Evolutionary conservation across 2,329 filamentous ascomycete genomes (phyloP), one percentile per base, ranked within the genome.

Genomic region (Trichoderma endophyticum): DNA sequence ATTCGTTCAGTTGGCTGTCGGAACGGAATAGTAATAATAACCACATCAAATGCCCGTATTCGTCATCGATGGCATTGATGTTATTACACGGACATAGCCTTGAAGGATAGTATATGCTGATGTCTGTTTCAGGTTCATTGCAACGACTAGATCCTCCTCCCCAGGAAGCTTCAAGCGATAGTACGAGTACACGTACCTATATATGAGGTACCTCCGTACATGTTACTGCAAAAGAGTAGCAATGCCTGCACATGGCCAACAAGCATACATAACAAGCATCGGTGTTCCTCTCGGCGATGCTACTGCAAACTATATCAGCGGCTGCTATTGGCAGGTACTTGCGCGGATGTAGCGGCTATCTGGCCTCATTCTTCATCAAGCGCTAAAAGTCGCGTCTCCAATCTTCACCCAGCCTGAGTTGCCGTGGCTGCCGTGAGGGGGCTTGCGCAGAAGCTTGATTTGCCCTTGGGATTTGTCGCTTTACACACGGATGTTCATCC

Each of bases 311-410:
- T 57, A 57, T 26, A 14, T 24, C 63, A 66, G 8, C 51, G 56
- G 56, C 54, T 60, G 56, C 18, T n/a, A 68, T 54, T 65, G 62
- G 62, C 36, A 48, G 26, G 65, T 56, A 63, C 43, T 21, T 54
- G 66, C 71, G 75, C 76, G 76, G 76, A 76, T 76, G 77, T 75
- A 77, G 75, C 77, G 77, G 76, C 76, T 78, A 72, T 74, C 73
- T 73, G 73, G 73, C 70, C 73, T 73, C 73, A 60, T 69, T 57
- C 71, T 51, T 64, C 28, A 30, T 24, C 6, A 57, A 48, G 67
- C 72, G 72, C 73, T 74, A 73, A 60, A 21, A 14, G 59, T 6
- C 72, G 72, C 73, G 62, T 73, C 73, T 73, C 70, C 56, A n/a
- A 21, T 60, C 28, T n/a, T 34, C 56, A 18, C 51, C 48, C 73